phyloP scores from a whole-genome alignment of 1,139 yeast genomes.

The Taphrina wiesneri region DNA sequence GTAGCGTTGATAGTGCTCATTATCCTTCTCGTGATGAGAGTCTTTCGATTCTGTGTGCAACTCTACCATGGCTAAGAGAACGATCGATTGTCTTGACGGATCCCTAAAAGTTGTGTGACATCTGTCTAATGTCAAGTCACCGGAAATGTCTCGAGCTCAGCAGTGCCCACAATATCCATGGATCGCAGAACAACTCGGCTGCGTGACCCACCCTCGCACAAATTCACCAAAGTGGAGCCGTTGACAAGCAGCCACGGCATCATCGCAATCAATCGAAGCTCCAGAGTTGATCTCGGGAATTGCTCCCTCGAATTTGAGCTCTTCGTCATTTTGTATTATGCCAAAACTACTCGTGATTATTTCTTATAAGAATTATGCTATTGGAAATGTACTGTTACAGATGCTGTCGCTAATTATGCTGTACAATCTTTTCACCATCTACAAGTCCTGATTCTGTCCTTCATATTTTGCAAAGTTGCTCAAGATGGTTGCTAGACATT shows the following conservation, averaged over 20 bases:
- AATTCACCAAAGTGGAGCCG: too few species aligned
- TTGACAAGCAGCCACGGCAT: too few species aligned
- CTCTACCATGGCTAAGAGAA: not conserved
- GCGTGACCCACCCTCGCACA: too few species aligned
- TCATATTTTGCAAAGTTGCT: not conserved
- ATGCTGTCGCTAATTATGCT: not conserved
- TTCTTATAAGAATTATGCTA: not conserved
- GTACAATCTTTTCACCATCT: not conserved
- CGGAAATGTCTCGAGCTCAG: too few species aligned
- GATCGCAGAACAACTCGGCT: too few species aligned
- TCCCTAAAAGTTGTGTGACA: too few species aligned
- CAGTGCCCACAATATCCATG: too few species aligned
- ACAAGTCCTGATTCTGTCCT: not conserved
- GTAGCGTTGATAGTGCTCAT: not conserved
- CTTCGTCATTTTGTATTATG: not conserved
- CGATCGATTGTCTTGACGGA: too few species aligned
- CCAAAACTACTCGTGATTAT: not conserved
- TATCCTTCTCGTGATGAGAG: slow-evolving; percentile 1
- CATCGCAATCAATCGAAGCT: too few species aligned
- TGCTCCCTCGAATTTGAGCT: too few species aligned
- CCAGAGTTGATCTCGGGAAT: too few species aligned
- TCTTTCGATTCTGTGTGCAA: not conserved
- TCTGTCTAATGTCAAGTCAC: too few species aligned
- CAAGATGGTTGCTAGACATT: slow-evolving; percentile 1
- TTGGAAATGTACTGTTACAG: not conserved